These are phyloP conservation scores for Arabidopsis suecica DNA, from an alignment of 345 rosid genomes.

Conservation along the genomic window DNA sequence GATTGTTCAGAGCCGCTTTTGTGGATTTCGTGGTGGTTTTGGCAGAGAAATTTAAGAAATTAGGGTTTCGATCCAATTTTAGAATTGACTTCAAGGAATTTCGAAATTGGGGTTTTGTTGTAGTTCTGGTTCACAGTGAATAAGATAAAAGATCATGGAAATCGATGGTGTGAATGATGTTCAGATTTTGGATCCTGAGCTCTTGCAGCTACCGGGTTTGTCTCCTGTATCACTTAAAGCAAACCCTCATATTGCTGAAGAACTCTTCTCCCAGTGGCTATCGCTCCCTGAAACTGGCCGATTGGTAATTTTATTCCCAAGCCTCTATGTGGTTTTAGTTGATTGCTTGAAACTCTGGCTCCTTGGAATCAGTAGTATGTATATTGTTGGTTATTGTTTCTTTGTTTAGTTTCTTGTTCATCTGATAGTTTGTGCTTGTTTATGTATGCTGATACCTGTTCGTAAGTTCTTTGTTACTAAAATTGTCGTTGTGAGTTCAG, in stretches of 20 bases:
- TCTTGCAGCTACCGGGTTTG: constrained; percentile 74
- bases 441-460: not conserved
- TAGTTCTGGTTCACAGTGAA: not conserved
- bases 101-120: constrained; percentile 1
- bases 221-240: constrained; percentile 63
- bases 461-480: not conserved
- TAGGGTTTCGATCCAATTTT: constrained; percentile 17
- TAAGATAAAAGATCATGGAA: constrained; percentile 44
- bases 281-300: constrained; percentile 71
- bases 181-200: constrained; percentile 60
- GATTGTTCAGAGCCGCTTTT: constrained; percentile 3
- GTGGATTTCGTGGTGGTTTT: not conserved
- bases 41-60: not conserved
- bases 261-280: constrained; percentile 84
- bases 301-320: constrained; percentile 53
- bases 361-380: not conserved
- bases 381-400: not conserved
- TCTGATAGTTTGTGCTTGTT: not conserved
- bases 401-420: not conserved
- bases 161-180: constrained; percentile 47
- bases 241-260: constrained; percentile 59
- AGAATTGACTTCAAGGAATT: constrained; percentile 1
- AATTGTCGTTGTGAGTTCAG: not conserved
- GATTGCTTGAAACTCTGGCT: not conserved
- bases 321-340: not conserved